Evolutionary conservation across 129 eudicot genomes (phyloP).

Genomic region (Centrapalus pauciflorus): DNA sequence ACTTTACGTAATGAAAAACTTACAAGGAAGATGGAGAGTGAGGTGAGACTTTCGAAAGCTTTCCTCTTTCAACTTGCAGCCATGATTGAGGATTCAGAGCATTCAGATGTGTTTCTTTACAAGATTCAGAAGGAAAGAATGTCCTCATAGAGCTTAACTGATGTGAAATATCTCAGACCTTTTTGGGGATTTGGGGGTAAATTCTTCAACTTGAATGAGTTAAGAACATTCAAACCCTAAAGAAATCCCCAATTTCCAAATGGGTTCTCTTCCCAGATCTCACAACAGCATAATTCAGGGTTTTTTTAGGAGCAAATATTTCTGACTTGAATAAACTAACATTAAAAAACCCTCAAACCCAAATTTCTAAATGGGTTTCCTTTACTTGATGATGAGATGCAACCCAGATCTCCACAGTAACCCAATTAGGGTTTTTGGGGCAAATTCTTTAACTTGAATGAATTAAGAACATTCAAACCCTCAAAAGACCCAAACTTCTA

Average conservation of each 20-base stretch:
- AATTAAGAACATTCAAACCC: conserved; percentile 20
- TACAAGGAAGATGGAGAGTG: conserved; percentile 82
- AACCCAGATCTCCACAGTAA: conserved; percentile 97
- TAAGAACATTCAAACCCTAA: conserved; percentile 21
- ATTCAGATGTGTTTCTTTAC: conserved; percentile 76
- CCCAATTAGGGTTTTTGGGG: conserved; percentile 24
- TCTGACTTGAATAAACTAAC: conserved; percentile 9
- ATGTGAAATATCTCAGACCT: conserved; percentile 52
- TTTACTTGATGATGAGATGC: neutral
- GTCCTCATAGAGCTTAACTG: conserved; percentile 88
- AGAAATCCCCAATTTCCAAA: conserved; percentile 10
- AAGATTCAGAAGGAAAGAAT: conserved; percentile 78
- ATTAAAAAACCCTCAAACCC: conserved; percentile 14
- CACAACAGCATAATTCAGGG: conserved; percentile 43
- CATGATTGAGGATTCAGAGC: conserved; percentile 92
- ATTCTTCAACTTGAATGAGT: neutral
- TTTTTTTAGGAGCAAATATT: conserved; percentile 8
- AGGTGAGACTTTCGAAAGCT: conserved; percentile 65
- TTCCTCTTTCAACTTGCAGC: conserved; percentile 99
- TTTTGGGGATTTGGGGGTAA: conserved; percentile 17
- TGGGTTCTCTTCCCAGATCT: conserved; percentile 43
- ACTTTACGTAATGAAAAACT: conserved; percentile 13
- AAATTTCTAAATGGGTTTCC: neutral
- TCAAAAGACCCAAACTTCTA: conserved; percentile 11
- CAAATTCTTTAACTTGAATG: neutral